Base-by-base conservation (phyloP, 257 asterid genomes). In the Nemophila menziesii region DNA sequence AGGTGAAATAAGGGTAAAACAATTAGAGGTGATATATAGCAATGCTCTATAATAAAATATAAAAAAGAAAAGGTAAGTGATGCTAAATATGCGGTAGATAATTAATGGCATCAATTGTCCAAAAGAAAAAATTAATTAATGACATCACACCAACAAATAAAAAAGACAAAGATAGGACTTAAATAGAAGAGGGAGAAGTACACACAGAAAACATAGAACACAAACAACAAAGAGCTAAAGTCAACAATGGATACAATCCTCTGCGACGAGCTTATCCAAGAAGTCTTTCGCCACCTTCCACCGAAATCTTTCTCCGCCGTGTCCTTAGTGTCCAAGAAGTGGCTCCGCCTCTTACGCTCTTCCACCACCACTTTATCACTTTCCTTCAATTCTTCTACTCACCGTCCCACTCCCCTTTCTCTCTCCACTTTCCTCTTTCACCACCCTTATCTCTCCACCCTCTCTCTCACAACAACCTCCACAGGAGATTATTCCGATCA, bases 191-290 rank as follows among this genome's bases (percentile, higher is more conserved):
- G 10, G 10, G 33, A 26, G 33, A 26, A 26, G 6, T 26, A 49
- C 14, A 2, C 13, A n/a, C 8, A 57, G 23, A 0, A 6, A 5
- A 23, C 26, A 0, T 5, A 9, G 20, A 44, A 1, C 6, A 13
- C 2, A 29, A 29, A 16, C 41, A 12, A 0, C 2, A 15, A 7
- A 58, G 19, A 39, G 9, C 4, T 4, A 24, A 24, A 9, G 36
- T 29, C 36, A 19, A 26, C 7, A 21, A 85, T 86, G 93, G 94
- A 77, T 39, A 2, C 74, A 2, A 51, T 79, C 39, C 72, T 86
- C 33, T 79, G 92, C 59, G 97, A 86, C 11, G 94, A 86, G 63
- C 82, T 79, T 37, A 55, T 79, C 37, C 80, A 70, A 59, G 93
- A 86, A 69, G 77, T 86, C 55, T 79, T 86, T 72, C 77, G 48